Percentiles rank a stretch among this genome's conserved stretches.
Evolutionary conservation across 805 yeast species (phyloP).

Genomic region (Ogataea salicorniae): DNA sequence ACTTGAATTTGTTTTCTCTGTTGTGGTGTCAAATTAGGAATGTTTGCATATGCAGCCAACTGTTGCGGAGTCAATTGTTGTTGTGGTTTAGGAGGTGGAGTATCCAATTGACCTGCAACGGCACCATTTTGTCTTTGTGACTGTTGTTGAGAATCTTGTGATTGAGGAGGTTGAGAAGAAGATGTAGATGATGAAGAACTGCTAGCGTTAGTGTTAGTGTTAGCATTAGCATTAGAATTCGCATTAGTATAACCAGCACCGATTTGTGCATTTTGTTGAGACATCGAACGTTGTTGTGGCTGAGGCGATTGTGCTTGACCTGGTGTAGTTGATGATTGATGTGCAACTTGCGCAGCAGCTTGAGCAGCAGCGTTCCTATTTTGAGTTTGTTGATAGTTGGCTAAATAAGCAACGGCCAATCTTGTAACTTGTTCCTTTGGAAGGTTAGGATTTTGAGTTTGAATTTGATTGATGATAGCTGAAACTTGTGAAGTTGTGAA

Average conservation of each 20-base stretch:
- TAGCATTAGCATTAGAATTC: not conserved
- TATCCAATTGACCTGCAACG: slow-evolving; percentile 14
- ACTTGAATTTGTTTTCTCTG: slow-evolving; percentile 41
- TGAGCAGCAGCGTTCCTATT: slow-evolving; percentile 29
- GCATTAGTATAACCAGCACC: too few species aligned
- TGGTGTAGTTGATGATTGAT: not conserved
- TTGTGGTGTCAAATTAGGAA: slow-evolving; percentile 39
- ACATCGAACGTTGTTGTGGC: not conserved
- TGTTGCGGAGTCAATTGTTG: slow-evolving; percentile 21
- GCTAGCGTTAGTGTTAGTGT: slow-evolving; percentile 2
- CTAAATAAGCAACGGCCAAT: slow-evolving; percentile 59
- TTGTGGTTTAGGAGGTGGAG: slow-evolving; percentile 7
- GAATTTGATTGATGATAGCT: slow-evolving; percentile 59
- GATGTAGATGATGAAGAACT: not conserved
- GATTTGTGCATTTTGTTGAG: too few species aligned
- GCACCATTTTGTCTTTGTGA: slow-evolving; percentile 9
- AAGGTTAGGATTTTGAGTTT: slow-evolving; percentile 58
- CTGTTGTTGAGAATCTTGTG: slow-evolving; percentile 2
- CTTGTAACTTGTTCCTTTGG: slow-evolving; percentile 61
- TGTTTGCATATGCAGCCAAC: slow-evolving; percentile 24
- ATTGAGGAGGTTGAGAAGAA: not conserved
- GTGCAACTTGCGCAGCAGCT: slow-evolving; percentile 22
- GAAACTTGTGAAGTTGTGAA: slow-evolving; percentile 62
- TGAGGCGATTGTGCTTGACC: not conserved
- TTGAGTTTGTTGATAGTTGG: slow-evolving; percentile 50